Evolutionary conservation across 1,139 yeast genomes (phyloP).

Genomic region (Candida sanyaensis): DNA sequence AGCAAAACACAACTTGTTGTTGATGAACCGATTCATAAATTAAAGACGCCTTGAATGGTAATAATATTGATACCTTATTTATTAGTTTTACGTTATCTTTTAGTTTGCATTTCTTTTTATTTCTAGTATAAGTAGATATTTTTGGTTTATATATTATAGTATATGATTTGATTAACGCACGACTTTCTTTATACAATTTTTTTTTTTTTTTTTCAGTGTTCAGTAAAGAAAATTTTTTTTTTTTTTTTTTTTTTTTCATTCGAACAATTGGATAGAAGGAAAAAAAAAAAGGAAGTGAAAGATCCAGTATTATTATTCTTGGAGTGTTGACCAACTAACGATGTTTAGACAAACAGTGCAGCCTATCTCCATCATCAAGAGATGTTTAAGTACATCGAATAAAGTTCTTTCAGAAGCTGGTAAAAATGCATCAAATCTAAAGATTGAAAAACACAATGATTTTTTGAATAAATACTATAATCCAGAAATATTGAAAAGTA

Average conservation of each 20-base stretch:
- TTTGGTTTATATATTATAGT: no score
- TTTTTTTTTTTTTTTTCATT: not conserved
- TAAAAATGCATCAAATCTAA: conserved; percentile 8
- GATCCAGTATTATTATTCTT: not conserved
- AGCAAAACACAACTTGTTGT: not conserved
- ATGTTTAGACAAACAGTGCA: conserved; percentile 10
- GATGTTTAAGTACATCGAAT: conserved; percentile 8
- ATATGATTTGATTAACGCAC: no score
- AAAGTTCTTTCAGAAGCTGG: conserved; percentile 1
- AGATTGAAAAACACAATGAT: conserved; percentile 51
- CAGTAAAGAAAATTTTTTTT: not conserved
- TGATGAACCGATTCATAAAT: not conserved
- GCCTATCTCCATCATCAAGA: conserved; percentile 9
- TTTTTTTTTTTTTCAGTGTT: not conserved
- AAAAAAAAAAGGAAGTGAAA: not conserved
- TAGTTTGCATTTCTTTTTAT: no score
- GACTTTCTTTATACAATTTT: not conserved
- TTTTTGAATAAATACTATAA: conserved; percentile 71
- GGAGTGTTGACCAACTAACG: not conserved
- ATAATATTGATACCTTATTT: not conserved
- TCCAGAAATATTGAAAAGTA: conserved; percentile 76
- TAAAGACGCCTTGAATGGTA: not conserved
- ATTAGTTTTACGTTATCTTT: not conserved
- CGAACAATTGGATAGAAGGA: not conserved
- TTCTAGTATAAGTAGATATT: no score